Percentiles rank a stretch among this genome's conserved stretches.
Conservation (phyloP, 306 rosid genomes). For the Begonia fuchsioides region DNA sequence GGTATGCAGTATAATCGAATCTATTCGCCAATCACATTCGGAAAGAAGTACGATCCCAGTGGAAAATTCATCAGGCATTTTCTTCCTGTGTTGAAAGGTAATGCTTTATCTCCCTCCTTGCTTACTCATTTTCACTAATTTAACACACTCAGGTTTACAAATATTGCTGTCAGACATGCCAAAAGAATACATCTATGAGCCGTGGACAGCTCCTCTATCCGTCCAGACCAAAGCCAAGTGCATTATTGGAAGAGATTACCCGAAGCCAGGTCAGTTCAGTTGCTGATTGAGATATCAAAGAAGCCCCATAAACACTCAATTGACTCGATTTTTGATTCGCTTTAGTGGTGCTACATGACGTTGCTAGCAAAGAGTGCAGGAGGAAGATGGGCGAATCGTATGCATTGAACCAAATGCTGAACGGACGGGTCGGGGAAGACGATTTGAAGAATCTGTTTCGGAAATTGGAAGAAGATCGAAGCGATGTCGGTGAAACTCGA, state of each 20-base stretch:
- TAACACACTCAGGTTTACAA: neutral
- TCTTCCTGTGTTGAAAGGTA: constrained; percentile 74
- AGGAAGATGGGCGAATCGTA: constrained; percentile 66
- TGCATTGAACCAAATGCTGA: constrained; percentile 52
- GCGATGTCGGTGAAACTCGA: constrained; percentile 24
- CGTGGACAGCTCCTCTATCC: constrained; percentile 88
- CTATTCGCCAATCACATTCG: constrained; percentile 78
- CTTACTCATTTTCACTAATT: constrained; percentile 2
- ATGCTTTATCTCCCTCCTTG: constrained; percentile 7
- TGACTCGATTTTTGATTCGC: constrained; percentile 2
- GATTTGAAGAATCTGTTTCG: constrained; percentile 39
- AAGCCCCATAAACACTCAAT: too few relatives aligned
- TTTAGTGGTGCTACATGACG: constrained; percentile 81
- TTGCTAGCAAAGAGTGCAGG: constrained; percentile 71
- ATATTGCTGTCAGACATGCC: constrained; percentile 61
- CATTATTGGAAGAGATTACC: constrained; percentile 83
- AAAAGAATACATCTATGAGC: constrained; percentile 77
- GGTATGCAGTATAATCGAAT: constrained; percentile 61
- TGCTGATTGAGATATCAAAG: neutral
- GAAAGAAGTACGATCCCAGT: constrained; percentile 86
- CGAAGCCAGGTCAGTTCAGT: constrained; percentile 61
- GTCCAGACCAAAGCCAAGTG: constrained; percentile 83
- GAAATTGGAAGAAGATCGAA: constrained; percentile 33
- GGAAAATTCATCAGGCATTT: constrained; percentile 77
- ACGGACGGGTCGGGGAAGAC: constrained; percentile 47